Percentiles rank a stretch among this genome's conserved stretches.
phyloP scores from a whole-genome alignment of 2,329 filamentous ascomycete species.

The Leptographium wingfieldii region DNA sequence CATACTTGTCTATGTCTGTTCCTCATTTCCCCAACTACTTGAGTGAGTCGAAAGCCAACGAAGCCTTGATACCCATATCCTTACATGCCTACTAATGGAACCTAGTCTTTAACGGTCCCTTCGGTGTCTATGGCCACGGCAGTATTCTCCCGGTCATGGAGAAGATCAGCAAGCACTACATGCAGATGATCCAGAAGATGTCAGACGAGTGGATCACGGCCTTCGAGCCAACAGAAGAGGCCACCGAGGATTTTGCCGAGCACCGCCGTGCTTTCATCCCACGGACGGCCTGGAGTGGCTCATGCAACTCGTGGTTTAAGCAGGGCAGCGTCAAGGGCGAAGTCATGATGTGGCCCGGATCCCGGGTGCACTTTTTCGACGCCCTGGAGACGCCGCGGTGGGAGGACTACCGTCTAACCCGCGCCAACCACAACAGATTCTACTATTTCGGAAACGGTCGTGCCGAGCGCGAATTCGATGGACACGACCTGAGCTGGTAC shows the following conservation, averaged over 20 bases:
- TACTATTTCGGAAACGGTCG: slow-evolving; percentile 39
- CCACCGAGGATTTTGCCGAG: slow-evolving; percentile 35
- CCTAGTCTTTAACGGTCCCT: slow-evolving; percentile 33
- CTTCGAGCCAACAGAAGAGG: slow-evolving; percentile 28
- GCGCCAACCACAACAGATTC: slow-evolving; percentile 28
- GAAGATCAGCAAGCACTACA: slow-evolving; percentile 34
- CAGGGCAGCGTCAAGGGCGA: slow-evolving; percentile 28
- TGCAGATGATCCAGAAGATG: slow-evolving; percentile 27
- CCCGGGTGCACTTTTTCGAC: slow-evolving; percentile 36
- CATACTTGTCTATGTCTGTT: slow-evolving; percentile 39
- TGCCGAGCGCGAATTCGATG: slow-evolving; percentile 28
- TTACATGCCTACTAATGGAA: background rate
- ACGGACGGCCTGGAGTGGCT: slow-evolving; percentile 33
- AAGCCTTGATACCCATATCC: background rate
- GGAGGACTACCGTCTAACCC: slow-evolving; percentile 33
- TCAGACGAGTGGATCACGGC: slow-evolving; percentile 13
- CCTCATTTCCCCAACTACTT: slow-evolving; percentile 41
- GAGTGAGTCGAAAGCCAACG: slow-evolving; percentile 18
- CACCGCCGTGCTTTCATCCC: slow-evolving; percentile 37
- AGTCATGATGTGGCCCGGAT: slow-evolving; percentile 36
- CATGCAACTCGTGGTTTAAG: slow-evolving; percentile 40
- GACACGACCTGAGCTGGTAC: slow-evolving; percentile 29
- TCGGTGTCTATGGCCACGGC: slow-evolving; percentile 34
- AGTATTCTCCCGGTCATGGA: slow-evolving; percentile 36
- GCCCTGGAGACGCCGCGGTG: slow-evolving; percentile 34